These are phyloP conservation scores for Claviceps sp. DNA, from an alignment of 2,329 filamentous ascomycete genomes.

Conservation along the genomic window DNA sequence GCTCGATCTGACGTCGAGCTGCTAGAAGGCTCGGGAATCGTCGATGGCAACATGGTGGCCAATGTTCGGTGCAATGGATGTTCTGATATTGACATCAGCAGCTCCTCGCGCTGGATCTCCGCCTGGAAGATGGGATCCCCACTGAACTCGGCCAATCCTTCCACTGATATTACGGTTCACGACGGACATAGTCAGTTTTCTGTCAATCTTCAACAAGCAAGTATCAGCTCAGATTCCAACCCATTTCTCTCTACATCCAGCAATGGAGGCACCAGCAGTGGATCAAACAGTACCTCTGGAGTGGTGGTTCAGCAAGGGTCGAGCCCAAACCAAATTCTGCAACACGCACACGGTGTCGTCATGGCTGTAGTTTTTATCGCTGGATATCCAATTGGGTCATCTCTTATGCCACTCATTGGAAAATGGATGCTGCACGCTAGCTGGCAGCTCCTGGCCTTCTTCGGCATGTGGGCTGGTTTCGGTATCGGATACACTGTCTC, in stretches of 20 bases:
- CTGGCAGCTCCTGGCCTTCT: conserved; percentile 40
- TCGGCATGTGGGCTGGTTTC: conserved; percentile 47
- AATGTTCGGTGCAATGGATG: conserved; percentile 45
- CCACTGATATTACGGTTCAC: conserved; percentile 31
- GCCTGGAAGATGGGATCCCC: conserved; percentile 36
- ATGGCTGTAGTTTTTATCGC: conserved; percentile 48
- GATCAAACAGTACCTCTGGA: background rate
- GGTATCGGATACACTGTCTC: conserved; percentile 40
- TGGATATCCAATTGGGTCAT: conserved; percentile 46
- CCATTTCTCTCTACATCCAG: conserved; percentile 28
- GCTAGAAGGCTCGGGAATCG: conserved; percentile 45
- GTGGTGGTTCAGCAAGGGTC: background rate
- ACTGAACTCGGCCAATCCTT: conserved; percentile 28
- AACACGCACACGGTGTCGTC: conserved; percentile 41
- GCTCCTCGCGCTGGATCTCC: conserved; percentile 35
- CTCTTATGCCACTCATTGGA: conserved; percentile 45
- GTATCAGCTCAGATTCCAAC: conserved; percentile 34
- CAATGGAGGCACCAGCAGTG: background rate
- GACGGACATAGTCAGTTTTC: conserved; percentile 29
- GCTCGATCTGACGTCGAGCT: conserved; percentile 33
- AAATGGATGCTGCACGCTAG: conserved; percentile 44
- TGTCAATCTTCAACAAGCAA: conserved; percentile 36
- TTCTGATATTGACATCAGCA: conserved; percentile 28
- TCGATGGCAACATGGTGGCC: conserved; percentile 39
- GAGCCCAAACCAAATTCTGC: conserved; percentile 13